These are phyloP conservation scores for Cyphellophora europaea DNA, from an alignment of 2,329 filamentous ascomycete genomes.

Conservation along the genomic window DNA sequence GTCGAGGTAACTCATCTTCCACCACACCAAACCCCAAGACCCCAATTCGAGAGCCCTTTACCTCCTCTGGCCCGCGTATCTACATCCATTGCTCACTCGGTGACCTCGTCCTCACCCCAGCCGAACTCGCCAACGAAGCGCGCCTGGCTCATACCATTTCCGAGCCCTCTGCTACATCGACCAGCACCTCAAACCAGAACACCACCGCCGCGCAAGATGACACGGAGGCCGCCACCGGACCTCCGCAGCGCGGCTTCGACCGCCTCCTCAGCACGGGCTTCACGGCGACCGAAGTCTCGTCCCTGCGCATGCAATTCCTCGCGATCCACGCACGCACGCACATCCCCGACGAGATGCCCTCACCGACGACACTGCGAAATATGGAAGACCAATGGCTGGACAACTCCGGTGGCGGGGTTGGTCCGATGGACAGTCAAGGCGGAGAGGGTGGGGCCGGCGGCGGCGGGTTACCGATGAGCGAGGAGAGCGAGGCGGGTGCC, in stretches of 20 bases:
- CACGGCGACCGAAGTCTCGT: constrained; percentile 70
- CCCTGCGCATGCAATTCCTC: constrained; percentile 79
- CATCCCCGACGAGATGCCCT: constrained; percentile 83
- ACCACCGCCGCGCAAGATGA: constrained; percentile 4
- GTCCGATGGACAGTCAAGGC: constrained; percentile 25
- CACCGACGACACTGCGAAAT: constrained; percentile 60
- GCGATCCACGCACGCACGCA: constrained; percentile 72
- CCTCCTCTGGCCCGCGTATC: constrained; percentile 44
- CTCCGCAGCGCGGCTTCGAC: constrained; percentile 73
- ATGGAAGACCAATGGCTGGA: constrained; percentile 93
- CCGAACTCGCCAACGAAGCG: constrained; percentile 63
- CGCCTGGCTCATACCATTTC: constrained; percentile 13
- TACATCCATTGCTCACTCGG: constrained; percentile 94
- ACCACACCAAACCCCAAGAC: constrained; percentile 38
- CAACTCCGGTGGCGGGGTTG: constrained; percentile 32
- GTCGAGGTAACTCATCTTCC: constrained; percentile 42
- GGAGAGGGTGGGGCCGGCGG: constrained; percentile 26
- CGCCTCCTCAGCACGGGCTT: constrained; percentile 74
- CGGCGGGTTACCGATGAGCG: constrained; percentile 22
- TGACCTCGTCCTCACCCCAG: constrained; percentile 55
- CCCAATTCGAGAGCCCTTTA: constrained; percentile 42
- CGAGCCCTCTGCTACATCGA: not conserved
- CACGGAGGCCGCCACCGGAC: constrained; percentile 9
- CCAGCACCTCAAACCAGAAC: not conserved
- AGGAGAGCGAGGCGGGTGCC: constrained; percentile 44